Percentiles rank a stretch among this genome's conserved stretches.
Evolutionary conservation across 169 alveolate genomes (phyloP).

Genomic region (Eimeria maxima): DNA sequence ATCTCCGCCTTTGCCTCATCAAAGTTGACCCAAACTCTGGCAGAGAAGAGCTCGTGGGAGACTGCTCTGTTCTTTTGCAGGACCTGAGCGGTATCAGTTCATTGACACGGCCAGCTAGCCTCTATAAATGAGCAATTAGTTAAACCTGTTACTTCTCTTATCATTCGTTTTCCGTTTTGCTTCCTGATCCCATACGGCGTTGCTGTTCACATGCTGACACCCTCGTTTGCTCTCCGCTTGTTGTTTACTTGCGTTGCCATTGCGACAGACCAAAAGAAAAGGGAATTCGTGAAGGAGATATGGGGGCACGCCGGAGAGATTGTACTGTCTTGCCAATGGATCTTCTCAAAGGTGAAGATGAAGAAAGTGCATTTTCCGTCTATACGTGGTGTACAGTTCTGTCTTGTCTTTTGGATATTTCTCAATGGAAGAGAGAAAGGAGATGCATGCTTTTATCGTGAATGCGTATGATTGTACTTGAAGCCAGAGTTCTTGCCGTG

Average conservation of each 20-base stretch:
- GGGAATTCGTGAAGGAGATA: conserved; percentile 71
- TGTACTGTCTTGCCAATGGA: conserved; percentile 78
- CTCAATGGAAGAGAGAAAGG: too few relatives aligned
- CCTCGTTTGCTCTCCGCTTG: neutral
- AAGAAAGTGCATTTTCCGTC: neutral
- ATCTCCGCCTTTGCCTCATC: conserved; percentile 67
- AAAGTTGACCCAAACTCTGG: conserved; percentile 70
- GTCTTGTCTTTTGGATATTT: too few relatives aligned
- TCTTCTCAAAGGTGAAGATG: conserved; percentile 42
- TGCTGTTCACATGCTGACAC: neutral
- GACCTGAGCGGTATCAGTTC: conserved; percentile 45
- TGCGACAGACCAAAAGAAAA: conserved; percentile 72
- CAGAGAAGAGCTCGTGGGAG: conserved; percentile 77
- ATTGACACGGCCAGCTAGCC: too few relatives aligned
- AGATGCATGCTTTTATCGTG: too few relatives aligned
- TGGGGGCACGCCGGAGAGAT: conserved; percentile 81
- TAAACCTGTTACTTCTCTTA: too few relatives aligned
- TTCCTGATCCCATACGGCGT: neutral
- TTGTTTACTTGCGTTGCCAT: neutral
- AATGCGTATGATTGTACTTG: too few relatives aligned
- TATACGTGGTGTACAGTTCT: too few relatives aligned
- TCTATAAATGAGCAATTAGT: too few relatives aligned
- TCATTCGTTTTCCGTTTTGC: too few relatives aligned
- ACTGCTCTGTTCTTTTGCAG: conserved; percentile 64
- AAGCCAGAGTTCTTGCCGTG: too few relatives aligned